phyloP scores from a whole-genome alignment of 805 yeast genomes.

The Tetrapisispora fleetii region DNA sequence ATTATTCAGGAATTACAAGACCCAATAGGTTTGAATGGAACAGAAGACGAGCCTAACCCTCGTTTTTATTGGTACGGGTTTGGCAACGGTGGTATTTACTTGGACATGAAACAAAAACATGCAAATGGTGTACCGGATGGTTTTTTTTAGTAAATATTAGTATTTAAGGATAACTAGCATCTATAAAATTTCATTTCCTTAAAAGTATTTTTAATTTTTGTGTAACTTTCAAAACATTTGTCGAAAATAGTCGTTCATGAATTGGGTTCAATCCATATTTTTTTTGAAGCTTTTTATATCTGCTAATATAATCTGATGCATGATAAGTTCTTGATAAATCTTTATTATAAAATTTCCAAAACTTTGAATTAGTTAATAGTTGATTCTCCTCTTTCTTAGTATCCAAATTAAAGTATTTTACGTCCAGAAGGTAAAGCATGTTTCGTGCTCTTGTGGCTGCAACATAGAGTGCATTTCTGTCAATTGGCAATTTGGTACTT shows the following conservation, averaged over 20 bases:
- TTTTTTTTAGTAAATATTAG: conserved; percentile 32
- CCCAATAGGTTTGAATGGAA: conserved; percentile 37
- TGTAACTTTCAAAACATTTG: background rate
- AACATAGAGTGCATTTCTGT: conserved; percentile 45
- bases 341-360: conserved; percentile 25
- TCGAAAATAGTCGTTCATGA: background rate
- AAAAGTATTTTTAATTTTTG: background rate
- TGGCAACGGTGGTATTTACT: conserved; percentile 40
- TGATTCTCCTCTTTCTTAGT: background rate
- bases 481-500: conserved; percentile 14
- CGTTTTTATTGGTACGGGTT: conserved; percentile 38
- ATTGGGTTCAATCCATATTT: conserved; percentile 8
- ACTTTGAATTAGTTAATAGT: conserved; percentile 8
- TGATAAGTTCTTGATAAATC: conserved; percentile 11
- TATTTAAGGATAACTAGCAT: background rate
- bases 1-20: conserved; percentile 49
- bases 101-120: conserved; percentile 37
- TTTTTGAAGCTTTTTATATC: conserved; percentile 6
- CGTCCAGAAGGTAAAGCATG: conserved; percentile 25
- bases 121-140: conserved; percentile 89
- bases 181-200: background rate
- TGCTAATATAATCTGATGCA: background rate
- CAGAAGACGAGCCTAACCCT: conserved; percentile 32
- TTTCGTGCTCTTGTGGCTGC: conserved; percentile 55
- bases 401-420: conserved; percentile 6